Percentiles rank a stretch among this genome's conserved stretches.
Evolutionary conservation across 768 basidiomycete genomes (phyloP).

Genomic region (Calocybe gangraenosa): DNA sequence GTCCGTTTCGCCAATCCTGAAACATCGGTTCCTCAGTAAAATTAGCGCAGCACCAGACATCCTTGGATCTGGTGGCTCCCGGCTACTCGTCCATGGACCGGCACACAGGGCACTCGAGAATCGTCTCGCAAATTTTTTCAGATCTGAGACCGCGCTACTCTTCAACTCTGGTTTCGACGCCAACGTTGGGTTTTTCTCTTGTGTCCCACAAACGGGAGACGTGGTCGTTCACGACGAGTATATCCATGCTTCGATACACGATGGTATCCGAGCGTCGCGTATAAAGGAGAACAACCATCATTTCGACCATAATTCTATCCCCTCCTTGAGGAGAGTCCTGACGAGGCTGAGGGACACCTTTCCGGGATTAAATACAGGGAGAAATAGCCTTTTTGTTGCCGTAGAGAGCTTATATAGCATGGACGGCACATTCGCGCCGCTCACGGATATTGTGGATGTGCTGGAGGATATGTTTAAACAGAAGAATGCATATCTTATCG

Average conservation of each 20-base stretch:
- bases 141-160: constrained; percentile 59
- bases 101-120: constrained; percentile 70
- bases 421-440: constrained; percentile 89
- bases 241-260: constrained; percentile 89
- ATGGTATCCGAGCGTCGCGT: constrained; percentile 76
- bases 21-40: constrained; percentile 51
- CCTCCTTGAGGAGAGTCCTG: constrained; percentile 43
- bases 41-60: constrained; percentile 49
- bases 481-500: constrained; percentile 67
- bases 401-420: constrained; percentile 93
- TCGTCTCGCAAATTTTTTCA: constrained; percentile 63
- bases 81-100: constrained; percentile 75
- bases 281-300: constrained; percentile 32
- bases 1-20: constrained; percentile 53
- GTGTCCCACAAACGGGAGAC: constrained; percentile 75
- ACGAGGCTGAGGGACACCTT: constrained; percentile 31
- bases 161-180: constrained; percentile 96
- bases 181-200: constrained; percentile 82
- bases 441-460: constrained; percentile 58
- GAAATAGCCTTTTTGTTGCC: constrained; percentile 64
- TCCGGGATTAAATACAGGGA: constrained; percentile 33
- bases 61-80: constrained; percentile 84
- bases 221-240: constrained; percentile 79
- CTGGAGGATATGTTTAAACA: constrained; percentile 58
- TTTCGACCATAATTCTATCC: constrained; percentile 74